These are phyloP conservation scores for Lavandula angustifolia DNA, from an alignment of 257 asterid species.

Conservation along the genomic window DNA sequence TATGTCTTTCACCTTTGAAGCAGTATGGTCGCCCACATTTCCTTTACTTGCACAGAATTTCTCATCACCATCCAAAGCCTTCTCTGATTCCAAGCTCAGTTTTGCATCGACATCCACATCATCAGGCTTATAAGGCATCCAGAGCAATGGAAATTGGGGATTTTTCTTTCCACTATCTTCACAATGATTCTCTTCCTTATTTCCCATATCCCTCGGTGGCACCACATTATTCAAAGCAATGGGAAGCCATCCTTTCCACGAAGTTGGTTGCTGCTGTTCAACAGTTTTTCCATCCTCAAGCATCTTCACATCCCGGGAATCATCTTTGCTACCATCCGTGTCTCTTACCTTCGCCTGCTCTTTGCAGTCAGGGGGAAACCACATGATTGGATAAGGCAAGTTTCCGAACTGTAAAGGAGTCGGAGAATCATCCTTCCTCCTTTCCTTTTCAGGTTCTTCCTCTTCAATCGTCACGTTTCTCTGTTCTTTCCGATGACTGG, in stretches of 20 bases:
- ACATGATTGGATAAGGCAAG: constrained; percentile 34
- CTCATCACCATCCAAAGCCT: not conserved
- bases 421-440: constrained; percentile 29
- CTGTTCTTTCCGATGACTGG: constrained; percentile 47
- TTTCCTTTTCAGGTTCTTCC: constrained; percentile 42
- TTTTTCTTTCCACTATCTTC: constrained; percentile 29
- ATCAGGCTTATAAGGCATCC: constrained; percentile 59
- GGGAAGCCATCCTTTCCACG: constrained; percentile 47
- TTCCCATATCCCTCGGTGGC: constrained; percentile 34
- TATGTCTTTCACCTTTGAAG: constrained; percentile 32
- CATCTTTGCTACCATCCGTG: constrained; percentile 15
- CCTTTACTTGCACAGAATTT: too few species aligned
- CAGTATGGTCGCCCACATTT: not conserved
- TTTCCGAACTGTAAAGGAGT: constrained; percentile 36
- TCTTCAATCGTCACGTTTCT: constrained; percentile 53
- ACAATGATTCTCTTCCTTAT: constrained; percentile 12
- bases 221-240: constrained; percentile 32
- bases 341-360: constrained; percentile 19
- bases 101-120: constrained; percentile 23
- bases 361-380: constrained; percentile 44
- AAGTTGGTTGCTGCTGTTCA: constrained; percentile 27
- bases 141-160: constrained; percentile 53
- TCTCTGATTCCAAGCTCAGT: constrained; percentile 22
- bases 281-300: constrained; percentile 9
- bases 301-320: constrained; percentile 29